Percentiles rank a stretch among this genome's conserved stretches.
Conservation (phyloP, 1,139 yeast species). For the Geotrichum reessii region DNA sequence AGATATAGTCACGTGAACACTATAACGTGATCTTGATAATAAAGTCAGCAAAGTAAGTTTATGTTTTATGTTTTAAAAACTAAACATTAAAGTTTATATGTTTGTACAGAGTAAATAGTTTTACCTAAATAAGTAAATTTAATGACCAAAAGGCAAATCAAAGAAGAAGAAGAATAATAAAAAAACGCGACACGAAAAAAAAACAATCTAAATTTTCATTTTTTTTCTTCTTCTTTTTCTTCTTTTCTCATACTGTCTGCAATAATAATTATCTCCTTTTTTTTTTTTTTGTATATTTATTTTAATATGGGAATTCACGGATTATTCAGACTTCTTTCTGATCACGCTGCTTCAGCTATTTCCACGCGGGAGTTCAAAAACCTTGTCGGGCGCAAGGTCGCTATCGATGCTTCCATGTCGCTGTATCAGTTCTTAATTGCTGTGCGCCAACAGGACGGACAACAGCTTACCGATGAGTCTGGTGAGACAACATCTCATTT, state of each 20-base stretch:
- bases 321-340: constrained; percentile 71
- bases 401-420: constrained; percentile 87
- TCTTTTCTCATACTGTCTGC: no score
- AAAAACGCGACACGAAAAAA: constrained; percentile 5
- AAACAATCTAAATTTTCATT: neutral
- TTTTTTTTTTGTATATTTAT: neutral
- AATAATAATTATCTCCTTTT: no score
- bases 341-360: constrained; percentile 81
- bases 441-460: constrained; percentile 96
- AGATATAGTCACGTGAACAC: neutral
- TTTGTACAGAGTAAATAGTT: neutral
- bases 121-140: neutral
- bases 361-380: constrained; percentile 75
- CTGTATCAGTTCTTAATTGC: constrained; percentile 91
- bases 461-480: constrained; percentile 74
- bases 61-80: no score
- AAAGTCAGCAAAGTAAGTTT: no score
- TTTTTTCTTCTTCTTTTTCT: neutral
- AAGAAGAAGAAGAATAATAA: neutral
- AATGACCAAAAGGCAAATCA: neutral
- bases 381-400: constrained; percentile 89
- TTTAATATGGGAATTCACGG: constrained; percentile 31
- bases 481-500: constrained; percentile 93
- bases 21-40: no score
- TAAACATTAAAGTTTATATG: no score